Percentiles rank a stretch among this genome's conserved stretches.
Conservation (phyloP, 768 basidiomycete species). For the Lactarius sp. region DNA sequence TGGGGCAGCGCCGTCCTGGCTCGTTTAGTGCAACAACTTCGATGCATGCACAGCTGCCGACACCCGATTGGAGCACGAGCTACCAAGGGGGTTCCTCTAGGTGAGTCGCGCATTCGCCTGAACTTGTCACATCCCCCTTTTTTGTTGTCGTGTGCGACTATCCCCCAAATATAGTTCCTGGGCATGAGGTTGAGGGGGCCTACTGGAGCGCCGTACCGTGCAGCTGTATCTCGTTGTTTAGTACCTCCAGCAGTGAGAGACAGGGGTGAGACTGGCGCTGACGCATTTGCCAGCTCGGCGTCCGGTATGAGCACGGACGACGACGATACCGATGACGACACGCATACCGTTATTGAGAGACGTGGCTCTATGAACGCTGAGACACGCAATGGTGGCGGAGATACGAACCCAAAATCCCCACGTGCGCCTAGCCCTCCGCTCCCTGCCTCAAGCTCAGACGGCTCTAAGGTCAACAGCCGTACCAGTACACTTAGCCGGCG, state of each 20-base stretch:
- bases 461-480: constrained; percentile 39
- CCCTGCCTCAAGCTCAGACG: constrained; percentile 33
- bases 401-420: constrained; percentile 2
- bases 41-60: constrained; percentile 32
- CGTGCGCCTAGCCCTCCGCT: constrained; percentile 19
- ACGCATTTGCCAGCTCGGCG: constrained; percentile 38
- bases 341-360: constrained; percentile 16
- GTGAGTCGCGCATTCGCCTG: constrained; percentile 36
- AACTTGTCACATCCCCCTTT: neutral
- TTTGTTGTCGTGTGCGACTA: neutral
- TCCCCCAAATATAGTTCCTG: neutral
- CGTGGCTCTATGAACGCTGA: constrained; percentile 14
- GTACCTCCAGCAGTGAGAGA: neutral
- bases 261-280: neutral
- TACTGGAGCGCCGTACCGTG: neutral
- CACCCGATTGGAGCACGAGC: constrained; percentile 75
- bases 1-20: constrained; percentile 32
- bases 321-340: constrained; percentile 53
- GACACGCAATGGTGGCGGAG: constrained; percentile 3
- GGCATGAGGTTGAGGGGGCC: neutral
- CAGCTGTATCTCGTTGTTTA: neutral
- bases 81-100: constrained; percentile 84
- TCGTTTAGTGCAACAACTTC: constrained; percentile 26
- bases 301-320: constrained; percentile 50
- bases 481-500: constrained; percentile 35